Base-by-base conservation (phyloP, 2,329 filamentous ascomycete species). In the Thyridium curvatum region DNA sequence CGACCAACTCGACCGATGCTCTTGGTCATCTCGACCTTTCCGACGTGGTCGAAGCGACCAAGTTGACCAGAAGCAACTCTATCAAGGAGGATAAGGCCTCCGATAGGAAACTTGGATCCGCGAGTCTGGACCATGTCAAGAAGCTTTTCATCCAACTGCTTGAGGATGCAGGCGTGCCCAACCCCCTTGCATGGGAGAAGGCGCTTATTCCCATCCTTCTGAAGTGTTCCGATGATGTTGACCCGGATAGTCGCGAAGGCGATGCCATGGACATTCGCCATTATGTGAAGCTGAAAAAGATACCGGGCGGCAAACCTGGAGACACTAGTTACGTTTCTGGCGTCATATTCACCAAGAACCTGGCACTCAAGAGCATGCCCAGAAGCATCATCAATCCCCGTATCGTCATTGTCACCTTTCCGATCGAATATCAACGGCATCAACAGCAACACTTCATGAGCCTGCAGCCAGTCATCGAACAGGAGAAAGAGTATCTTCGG, bases 251-350 rank as follows among this genome's bases (percentile, higher is more conserved):
- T 33, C 84, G 89, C 41, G 77, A 79, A 40, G 90, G 89, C 18
- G 93, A 98, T 58, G 86, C 93, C 55, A 97, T 98, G 72, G 93
- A 98, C 57, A 93, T 98, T 43, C 79, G 93, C 4, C 90, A 97
- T 57, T 98, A 96, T 54, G 88, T 98, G 46, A 98, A 98, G 58
- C 66, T 98, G 21, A 98, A 98, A 59, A 94, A 94, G 56, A 93
- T 98, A 12, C 86, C 90, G 1, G 91, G 93, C 13, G 91, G 90
- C 13, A 84, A 77, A 46, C 90, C 91, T 14, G 82, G 86, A 17
- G 91, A 98, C 60, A 97, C 91, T 7, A 82, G 84, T n/a, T 98
- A 98, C 59, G 84, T 97, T 13, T 95, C 93, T 9, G 94, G 93
- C 1, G 83, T 98, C 8, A 90, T 98, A 2, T 98, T 98, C 58